These are phyloP conservation scores for Leucaena leucocephala DNA, from an alignment of 306 rosid species.

Conservation along the genomic window DNA sequence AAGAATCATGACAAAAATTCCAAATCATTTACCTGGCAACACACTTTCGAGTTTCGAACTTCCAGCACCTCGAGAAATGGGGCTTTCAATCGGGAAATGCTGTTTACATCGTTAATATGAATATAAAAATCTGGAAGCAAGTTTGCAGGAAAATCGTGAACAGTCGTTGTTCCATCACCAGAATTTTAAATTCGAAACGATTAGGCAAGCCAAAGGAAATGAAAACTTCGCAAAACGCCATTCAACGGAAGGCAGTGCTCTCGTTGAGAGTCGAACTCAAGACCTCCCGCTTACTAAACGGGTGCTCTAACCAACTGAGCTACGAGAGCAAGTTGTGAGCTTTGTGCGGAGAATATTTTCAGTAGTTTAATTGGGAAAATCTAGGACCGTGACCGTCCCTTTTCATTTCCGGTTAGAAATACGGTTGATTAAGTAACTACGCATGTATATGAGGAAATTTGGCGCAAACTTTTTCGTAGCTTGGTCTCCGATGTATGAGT, in stretches of 20 bases:
- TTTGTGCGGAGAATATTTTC: too few relatives aligned
- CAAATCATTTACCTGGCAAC: not conserved
- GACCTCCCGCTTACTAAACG: constrained; percentile 26
- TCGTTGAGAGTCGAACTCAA: constrained; percentile 27
- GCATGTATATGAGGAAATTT: too few relatives aligned
- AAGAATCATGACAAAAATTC: constrained; percentile 21
- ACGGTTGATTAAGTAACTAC: too few relatives aligned
- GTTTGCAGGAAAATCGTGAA: constrained; percentile 56
- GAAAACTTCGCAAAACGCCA: not conserved
- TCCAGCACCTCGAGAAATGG: not conserved
- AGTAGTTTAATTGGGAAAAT: too few relatives aligned
- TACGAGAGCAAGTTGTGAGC: not conserved
- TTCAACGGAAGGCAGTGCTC: not conserved
- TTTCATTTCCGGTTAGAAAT: too few relatives aligned
- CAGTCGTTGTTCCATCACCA: constrained; percentile 93
- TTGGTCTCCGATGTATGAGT: too few relatives aligned
- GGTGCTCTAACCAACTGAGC: constrained; percentile 29
- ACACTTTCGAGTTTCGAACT: not conserved
- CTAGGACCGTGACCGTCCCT: too few relatives aligned
- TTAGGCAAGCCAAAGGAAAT: constrained; percentile 10
- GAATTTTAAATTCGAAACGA: constrained; percentile 40
- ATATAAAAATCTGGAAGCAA: constrained; percentile 21
- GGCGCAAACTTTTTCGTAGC: too few relatives aligned
- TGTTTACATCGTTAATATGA: not conserved
- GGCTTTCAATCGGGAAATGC: constrained; percentile 19